Evolutionary conservation across 805 yeast species (phyloP), one percentile per base, ranked within the genome.

Genomic region (Candida germanica): DNA sequence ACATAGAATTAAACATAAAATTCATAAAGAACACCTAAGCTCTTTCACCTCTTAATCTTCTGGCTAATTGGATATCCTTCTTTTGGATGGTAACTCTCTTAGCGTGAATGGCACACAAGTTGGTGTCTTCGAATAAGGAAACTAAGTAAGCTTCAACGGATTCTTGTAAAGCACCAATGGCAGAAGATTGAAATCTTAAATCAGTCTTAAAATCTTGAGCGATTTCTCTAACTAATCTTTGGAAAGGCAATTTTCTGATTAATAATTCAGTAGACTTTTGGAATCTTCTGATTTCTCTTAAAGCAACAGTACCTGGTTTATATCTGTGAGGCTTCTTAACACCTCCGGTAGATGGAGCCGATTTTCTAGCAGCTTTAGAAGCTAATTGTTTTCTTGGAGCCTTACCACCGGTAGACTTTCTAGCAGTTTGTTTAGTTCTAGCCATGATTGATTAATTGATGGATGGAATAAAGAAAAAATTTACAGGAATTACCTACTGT

Each of bases 21-120:
- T 18, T 28, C 33, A 29, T 32, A 20, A 20, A 10, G 10, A 20
- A 20, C 23, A 31, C 39, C 27, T 62, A 65, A 40, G 71, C 61
- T 61, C 70, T 63, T 59, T 66, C 71, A 51, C 72, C 72, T 65
- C 72, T 65, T 57, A 66, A 64, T 62, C 72, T 64, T 61, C 72
- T 63, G 36, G 72, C 72, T 57, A 66, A 65, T 54, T 65, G 71
- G 53, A 66, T 66, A 52, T 66, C 72, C 61, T 66, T 66, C 71
- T 66, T 65, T 49, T 65, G 71, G 54, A 66, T 66, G 38, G 72
- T 66, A 41, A 66, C 71, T 62, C 71, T 64, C 66, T 66, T 66
- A 47, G 71, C 71, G 65, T 66, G 71, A 49, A 66, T 66, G 42
- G 71, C 71, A 59, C 71, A 66, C 63, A 66, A 66, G 64, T 66